Base-by-base conservation (phyloP, 1,284 basidiomycete species). In the Gymnopus androsaceus region DNA sequence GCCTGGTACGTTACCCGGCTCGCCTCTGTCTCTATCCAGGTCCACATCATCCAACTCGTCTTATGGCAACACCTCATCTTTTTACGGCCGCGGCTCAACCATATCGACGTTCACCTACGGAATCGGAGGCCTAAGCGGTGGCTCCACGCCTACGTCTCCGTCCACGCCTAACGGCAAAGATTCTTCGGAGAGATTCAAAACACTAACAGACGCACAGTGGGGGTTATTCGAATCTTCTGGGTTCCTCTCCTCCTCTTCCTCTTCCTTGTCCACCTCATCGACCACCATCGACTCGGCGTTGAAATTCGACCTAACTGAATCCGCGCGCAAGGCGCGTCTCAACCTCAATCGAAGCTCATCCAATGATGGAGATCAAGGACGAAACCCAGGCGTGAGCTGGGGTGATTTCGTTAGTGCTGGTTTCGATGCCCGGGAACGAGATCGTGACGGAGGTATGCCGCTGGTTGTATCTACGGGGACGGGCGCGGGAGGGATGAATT, bases 301-400 rank as follows among this genome's bases (percentile, higher is more conserved):
- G 25, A 83, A 92, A 67, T 95, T 95, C 69, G 92, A 95, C 67
- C 70, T 94, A 58, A 93, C 85, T 1, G 93, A 95, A 73, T 80
- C 85, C 59, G 92, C 92, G 15, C 81, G 90, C 62, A 79, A 77
- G 69, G 92, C 92, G 65, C 64, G 87, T 77, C 61, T 42, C 15
- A 5, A 6, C 21, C 14, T n/a, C n/a, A n/a, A n/a, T n/a, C n/a
- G n/a, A n/a, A 40, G 15, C 34, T 25, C 11, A 59, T 61, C 4
- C 53, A 33, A n/a, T 51, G 57, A 21, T 56, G 33, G 33, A 34
- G 33, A 15, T 7, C 15, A 34, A 8, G 33, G 36, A 15, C 8
- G 47, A 42, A 27, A 42, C 21, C 23, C 21, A 44, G 31, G 30
- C 17, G 41, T 53, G 15, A 36, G 17, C n/a, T 53, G 51, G 51